Percentiles rank a stretch among this genome's conserved stretches.
Conservation (phyloP, 306 rosid genomes). For the Astragalus glycyphyllos region DNA sequence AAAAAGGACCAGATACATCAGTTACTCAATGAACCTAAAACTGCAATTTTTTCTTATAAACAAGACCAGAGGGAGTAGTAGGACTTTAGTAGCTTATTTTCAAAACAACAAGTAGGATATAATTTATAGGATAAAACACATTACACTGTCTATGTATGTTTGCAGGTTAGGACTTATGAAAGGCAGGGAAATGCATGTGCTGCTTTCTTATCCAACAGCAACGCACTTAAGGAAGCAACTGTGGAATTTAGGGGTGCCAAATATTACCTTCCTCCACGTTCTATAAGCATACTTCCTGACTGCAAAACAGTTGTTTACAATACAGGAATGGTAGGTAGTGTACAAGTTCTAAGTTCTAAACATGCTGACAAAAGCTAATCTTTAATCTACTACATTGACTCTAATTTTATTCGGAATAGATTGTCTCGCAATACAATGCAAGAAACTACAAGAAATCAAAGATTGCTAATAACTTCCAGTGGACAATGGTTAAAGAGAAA, state of each 20-base stretch:
- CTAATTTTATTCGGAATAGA: background rate
- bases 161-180: slow-evolving; percentile 24
- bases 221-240: slow-evolving; percentile 1
- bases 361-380: background rate
- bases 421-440: slow-evolving; percentile 33
- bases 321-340: slow-evolving; percentile 21
- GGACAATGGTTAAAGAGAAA: slow-evolving; percentile 31
- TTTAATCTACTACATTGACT: background rate
- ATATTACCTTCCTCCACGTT: slow-evolving; percentile 26
- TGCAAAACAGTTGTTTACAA: slow-evolving; percentile 35
- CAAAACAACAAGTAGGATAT: background rate
- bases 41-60: too few species aligned
- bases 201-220: slow-evolving; percentile 29
- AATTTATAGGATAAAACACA: background rate
- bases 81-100: background rate
- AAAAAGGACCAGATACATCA: too few species aligned
- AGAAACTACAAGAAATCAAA: slow-evolving; percentile 27
- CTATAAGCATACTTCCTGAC: slow-evolving; percentile 27
- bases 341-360: slow-evolving; percentile 7
- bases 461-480: slow-evolving; percentile 13
- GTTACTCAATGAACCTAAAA: too few species aligned
- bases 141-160: slow-evolving; percentile 6
- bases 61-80: background rate
- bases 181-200: slow-evolving; percentile 12
- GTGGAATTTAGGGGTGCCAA: slow-evolving; percentile 28